Evolutionary conservation across 2,329 filamentous ascomycete genomes (phyloP), one percentile per base, ranked within the genome.

Genomic region (Raffaelea arxii): DNA sequence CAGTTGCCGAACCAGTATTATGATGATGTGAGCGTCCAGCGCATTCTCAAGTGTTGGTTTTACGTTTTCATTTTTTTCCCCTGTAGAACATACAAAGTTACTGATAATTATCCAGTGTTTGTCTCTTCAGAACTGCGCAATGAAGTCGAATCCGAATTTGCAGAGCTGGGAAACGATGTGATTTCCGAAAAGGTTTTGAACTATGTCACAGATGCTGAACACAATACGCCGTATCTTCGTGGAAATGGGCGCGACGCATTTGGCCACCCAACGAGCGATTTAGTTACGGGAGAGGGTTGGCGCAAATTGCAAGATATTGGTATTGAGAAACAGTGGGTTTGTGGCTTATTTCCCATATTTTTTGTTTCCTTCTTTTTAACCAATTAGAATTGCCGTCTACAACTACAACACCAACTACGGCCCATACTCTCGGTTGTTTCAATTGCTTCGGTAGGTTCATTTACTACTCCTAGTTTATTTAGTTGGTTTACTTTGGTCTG

Each of bases 201-300:
- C 51, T 77, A 70, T 62, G 61, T 82, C 18, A 74, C 75, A 0
- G 78, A 86, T 57, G 76, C 82, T 1, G 83, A 87, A 59, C 70
- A 66, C 37, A 80, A 84, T 51, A 72, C 75, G 39, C 81, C 82
- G 0, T 77, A 78, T 25, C 61, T 86, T 7, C 67, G 65, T 41
- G 72, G 72, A 4, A 70, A 70, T 37, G 73, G 77, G 2, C 68
- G 77, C 11, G 75, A 81, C 55, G 74, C 75, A 0, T 84, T 84
- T 58, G 81, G 83, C 1, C 67, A 69, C 43, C 74, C 74, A 43
- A 72, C 65, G 6, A 74, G 76, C 41, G 71, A 78, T 27, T 64
- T 87, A 2, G 68, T 84, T 30, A 82, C 81, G 0, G 72, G 74
- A 1, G 73, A 82, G 52, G 83, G 84, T 24, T 88, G 84, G 84